These are phyloP conservation scores for Myxozyma kluyveri DNA, from an alignment of 805 yeast genomes.

Conservation along the genomic window DNA sequence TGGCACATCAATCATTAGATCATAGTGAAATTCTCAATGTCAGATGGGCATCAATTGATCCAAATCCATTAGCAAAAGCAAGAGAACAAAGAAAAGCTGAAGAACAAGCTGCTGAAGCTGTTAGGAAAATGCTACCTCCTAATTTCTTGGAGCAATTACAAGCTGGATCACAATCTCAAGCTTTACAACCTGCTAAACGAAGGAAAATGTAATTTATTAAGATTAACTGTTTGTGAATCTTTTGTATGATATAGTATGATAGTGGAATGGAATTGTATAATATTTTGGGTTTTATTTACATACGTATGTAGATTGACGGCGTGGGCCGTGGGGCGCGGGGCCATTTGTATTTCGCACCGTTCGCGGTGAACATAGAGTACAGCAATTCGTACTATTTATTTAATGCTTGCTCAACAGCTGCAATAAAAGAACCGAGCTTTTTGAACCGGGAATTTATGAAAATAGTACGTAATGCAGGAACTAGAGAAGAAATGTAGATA, in stretches of 20 bases:
- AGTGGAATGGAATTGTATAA: too few species aligned
- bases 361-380: too few species aligned
- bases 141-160: conserved; percentile 22
- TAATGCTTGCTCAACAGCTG: too few species aligned
- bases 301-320: too few species aligned
- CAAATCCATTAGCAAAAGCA: conserved; percentile 63
- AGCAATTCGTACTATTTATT: too few species aligned
- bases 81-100: conserved; percentile 52
- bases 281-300: too few species aligned
- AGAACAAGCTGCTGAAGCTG: conserved; percentile 50
- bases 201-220: conserved; percentile 2
- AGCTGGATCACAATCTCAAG: conserved; percentile 8
- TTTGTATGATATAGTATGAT: not conserved
- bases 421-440: too few species aligned
- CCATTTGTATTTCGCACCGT: too few species aligned
- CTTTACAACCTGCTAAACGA: conserved; percentile 19
- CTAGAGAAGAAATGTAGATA: too few species aligned
- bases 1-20: conserved; percentile 76
- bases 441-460: too few species aligned
- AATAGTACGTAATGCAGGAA: too few species aligned
- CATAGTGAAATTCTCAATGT: conserved; percentile 65
- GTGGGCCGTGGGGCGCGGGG: too few species aligned
- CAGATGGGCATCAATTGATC: conserved; percentile 89
- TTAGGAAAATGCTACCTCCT: conserved; percentile 40
- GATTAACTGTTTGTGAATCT: not conserved